Evolutionary conservation across 306 rosid genomes (phyloP), one percentile per base, ranked within the genome.

Genomic region (Quercus robur): DNA sequence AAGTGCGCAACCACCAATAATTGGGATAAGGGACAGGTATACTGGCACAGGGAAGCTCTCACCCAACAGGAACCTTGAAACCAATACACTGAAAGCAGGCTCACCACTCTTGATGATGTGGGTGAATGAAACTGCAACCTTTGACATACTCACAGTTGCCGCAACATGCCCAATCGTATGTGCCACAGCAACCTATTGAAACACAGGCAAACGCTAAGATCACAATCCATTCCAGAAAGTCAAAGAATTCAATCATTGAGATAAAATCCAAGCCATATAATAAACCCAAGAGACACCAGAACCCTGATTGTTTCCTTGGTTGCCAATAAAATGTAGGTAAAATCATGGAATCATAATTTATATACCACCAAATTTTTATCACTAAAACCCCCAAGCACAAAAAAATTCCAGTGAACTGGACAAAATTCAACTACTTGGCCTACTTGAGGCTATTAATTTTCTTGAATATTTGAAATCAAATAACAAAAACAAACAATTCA

Each of bases 61-160:
- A 4, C 99, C 99, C 86, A 95, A 84, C 80, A 95, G 26, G 75
- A 95, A 81, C 81, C 97, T 91, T 0, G 99, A 95, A 81, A 95
- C 99, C 88, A 95, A 77, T 20, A 93, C 99, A 71, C 94, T 95
- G 23, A 95, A 95, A 76, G 99, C 99, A 78, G 99, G 99, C 82
- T 95, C 99, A 63, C 99, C 99, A 83, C 99, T 95, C 92, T 95
- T 95, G 89, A 95, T 95, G 73, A 95, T 95, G 82, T 95, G 99
- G 15, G 99, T 95, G 86, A 95, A 95, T 25, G 99, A 95, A 52
- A 95, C 99, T 5, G 98, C 99, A 84, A 95, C 99, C 91, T 95
- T 95, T 31, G 99, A 95, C 99, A 95, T 93, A 73, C 99, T 95
- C 80, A 95, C 99, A 0, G 98, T 95, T 19, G 99, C 99, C 0